phyloP scores from a whole-genome alignment of 139 green algal species.

The Chlorella sorokiniana region DNA sequence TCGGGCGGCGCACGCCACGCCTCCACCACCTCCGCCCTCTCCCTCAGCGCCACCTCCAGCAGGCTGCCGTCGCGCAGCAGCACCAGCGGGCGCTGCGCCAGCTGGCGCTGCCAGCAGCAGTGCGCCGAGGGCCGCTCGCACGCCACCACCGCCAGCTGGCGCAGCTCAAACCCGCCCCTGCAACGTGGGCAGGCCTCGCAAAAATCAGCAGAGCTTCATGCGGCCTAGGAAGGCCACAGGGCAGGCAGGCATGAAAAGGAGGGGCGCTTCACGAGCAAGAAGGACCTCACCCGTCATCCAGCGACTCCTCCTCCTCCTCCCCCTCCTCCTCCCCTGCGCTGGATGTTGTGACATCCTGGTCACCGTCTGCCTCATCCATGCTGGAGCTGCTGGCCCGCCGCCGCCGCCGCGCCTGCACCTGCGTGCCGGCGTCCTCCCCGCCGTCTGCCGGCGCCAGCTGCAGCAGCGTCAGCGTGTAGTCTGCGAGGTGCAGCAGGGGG shows the following conservation, averaged over 20 bases:
- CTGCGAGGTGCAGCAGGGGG: background rate
- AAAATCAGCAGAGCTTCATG: too few species aligned
- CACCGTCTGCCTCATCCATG: background rate
- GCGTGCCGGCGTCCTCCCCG: background rate
- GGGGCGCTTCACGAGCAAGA: background rate
- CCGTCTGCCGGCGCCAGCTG: background rate
- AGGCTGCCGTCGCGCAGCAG: conserved; percentile 17
- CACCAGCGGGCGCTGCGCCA: conserved; percentile 15
- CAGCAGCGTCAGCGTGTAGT: conserved; percentile 1
- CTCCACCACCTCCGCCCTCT: background rate
- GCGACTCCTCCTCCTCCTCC: background rate
- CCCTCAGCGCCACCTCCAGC: conserved; percentile 17
- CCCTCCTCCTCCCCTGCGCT: background rate
- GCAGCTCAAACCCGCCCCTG: conserved; percentile 29
- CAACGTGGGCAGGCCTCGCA: background rate
- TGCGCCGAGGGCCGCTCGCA: background rate
- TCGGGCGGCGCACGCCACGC: background rate
- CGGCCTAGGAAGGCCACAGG: background rate
- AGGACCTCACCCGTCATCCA: conserved; percentile 2
- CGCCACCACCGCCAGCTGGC: background rate
- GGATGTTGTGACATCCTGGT: background rate
- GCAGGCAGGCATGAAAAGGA: background rate
- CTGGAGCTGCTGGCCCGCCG: background rate
- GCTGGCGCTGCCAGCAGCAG: conserved; percentile 28
- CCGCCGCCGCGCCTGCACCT: background rate